A percentile compares a stretch with the other conserved stretches of the same genome.
Conservation (phyloP, 192 early-diverging fungal species). For the Phycomyces nitens region DNA sequence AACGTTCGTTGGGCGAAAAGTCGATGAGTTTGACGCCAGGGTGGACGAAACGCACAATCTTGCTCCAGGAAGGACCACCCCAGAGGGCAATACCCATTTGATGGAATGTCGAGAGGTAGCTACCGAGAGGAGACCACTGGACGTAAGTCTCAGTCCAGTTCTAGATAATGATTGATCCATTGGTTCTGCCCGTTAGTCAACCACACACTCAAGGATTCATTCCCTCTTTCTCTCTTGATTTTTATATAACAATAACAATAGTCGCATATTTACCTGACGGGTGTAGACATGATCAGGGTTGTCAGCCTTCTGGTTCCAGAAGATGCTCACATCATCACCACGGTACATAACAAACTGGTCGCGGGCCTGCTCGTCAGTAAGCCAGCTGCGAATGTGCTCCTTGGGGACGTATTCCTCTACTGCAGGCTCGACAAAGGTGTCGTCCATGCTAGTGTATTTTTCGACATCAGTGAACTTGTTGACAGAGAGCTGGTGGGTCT, state of each 20-base stretch:
- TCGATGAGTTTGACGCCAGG: slow-evolving; percentile 87
- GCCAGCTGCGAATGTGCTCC: slow-evolving; percentile 89
- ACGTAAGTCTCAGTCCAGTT: slow-evolving; percentile 96
- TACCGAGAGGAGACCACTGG: slow-evolving; percentile 92
- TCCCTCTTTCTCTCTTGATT: neutral
- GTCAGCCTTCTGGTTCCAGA: slow-evolving; percentile 89
- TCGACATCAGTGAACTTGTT: slow-evolving; percentile 94
- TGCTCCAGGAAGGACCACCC: slow-evolving; percentile 90
- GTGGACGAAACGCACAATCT: slow-evolving; percentile 90
- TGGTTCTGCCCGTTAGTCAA: neutral
- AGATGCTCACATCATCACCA: slow-evolving; percentile 80
- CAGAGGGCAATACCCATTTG: slow-evolving; percentile 91
- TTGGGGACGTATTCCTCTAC: slow-evolving; percentile 70
- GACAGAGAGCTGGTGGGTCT: slow-evolving; percentile 73
- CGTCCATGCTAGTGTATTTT: slow-evolving; percentile 68
- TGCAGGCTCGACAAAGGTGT: slow-evolving; percentile 71
- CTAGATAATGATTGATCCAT: slow-evolving; percentile 17
- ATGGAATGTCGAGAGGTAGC: slow-evolving; percentile 93
- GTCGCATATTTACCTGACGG: slow-evolving; percentile 44
- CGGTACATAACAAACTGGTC: slow-evolving; percentile 92
- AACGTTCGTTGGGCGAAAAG: slow-evolving; percentile 93
- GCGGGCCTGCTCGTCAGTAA: slow-evolving; percentile 75
- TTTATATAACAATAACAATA: too few species aligned
- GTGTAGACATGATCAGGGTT: slow-evolving; percentile 71
- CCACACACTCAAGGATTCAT: too few species aligned